Evolutionary conservation across 2,329 filamentous ascomycete genomes (phyloP), one percentile per base, ranked within the genome.

Genomic region (Apiospora malaysiana): DNA sequence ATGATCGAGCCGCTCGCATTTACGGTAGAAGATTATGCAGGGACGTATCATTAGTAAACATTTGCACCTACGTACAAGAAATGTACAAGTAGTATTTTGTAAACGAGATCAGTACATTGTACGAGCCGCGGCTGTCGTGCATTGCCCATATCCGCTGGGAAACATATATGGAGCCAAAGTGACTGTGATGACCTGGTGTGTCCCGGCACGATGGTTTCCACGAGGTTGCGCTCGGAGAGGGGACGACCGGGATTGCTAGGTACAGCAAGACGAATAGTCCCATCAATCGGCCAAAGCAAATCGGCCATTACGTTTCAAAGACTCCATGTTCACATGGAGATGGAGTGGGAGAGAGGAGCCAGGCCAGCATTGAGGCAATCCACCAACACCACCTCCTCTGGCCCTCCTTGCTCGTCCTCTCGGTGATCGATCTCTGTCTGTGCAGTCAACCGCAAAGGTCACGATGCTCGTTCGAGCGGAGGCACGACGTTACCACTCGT

Each of bases 191-290:
- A 63, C 56, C 56, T 63, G 56, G 56, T 63, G 56, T 40, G 56
- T 63, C 56, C 56, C 56, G 56, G 56, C 32, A 63, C 56, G 56
- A 63, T 63, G 56, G 56, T 63, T 63, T 63, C 56, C 56, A 63
- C 32, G 56, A 63, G 56, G 56, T 63, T 40, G n/a, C 56, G 56
- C 56, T 63, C 56, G 32, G 56, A 12, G 56, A 40, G 56, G 56
- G 49, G 56, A 32, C 32, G 27, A 6, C 27, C 51, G 37, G 51
- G 45, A 47, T 47, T 47, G 21, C 45, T 21, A 47, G 18, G 27
- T n/a, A n/a, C 51, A 37, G n/a, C 51, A 9, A 37, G 51, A 21
- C 27, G 5, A 59, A 37, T 37, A 37, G 49, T 56, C 40, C 56
- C 56, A 63, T 63, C 27, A 56, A 63, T 63, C 56, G 56, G 56